Evolutionary conservation across 2,329 filamentous ascomycete species (phyloP).

Genomic region (Geosmithia morbida): DNA sequence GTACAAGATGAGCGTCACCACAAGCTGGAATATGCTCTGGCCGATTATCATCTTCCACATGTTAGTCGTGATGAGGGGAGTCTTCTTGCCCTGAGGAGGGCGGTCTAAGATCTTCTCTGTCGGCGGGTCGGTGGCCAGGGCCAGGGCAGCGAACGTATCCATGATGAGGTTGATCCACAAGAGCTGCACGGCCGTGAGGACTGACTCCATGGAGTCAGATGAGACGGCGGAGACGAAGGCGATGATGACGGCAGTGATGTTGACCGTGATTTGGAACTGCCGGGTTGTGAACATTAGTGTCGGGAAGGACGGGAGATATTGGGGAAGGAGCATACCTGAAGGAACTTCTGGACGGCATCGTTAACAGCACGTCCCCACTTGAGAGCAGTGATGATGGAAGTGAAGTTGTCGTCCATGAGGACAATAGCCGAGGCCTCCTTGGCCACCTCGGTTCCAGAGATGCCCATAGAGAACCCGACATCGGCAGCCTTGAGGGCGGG

Average conservation of each 20-base stretch:
- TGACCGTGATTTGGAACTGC: conserved; percentile 45
- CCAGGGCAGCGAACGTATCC: conserved; percentile 42
- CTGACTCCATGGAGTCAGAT: conserved; percentile 21
- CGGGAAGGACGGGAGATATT: neutral
- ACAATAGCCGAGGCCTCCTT: conserved; percentile 50
- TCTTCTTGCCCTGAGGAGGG: conserved; percentile 38
- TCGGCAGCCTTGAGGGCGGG: conserved; percentile 46
- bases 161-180: conserved; percentile 49
- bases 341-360: conserved; percentile 45
- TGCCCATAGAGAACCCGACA: conserved; percentile 49
- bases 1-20: conserved; percentile 35
- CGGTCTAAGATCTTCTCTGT: conserved; percentile 32
- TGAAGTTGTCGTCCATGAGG: conserved; percentile 48
- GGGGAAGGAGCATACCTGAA: conserved; percentile 23
- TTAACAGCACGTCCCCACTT: conserved; percentile 48
- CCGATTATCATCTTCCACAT: conserved; percentile 49
- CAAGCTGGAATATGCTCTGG: conserved; percentile 38
- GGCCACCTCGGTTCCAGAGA: conserved; percentile 45
- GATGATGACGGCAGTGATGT: conserved; percentile 44
- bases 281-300: conserved; percentile 1
- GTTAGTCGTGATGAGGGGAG: conserved; percentile 53
- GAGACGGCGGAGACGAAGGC: conserved; percentile 42
- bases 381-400: conserved; percentile 44
- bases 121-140: conserved; percentile 25
- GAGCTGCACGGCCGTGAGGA: conserved; percentile 42